These are phyloP conservation scores for Ascochyta clinopodiicola DNA, from an alignment of 2,329 filamentous ascomycete genomes.

Conservation along the genomic window DNA sequence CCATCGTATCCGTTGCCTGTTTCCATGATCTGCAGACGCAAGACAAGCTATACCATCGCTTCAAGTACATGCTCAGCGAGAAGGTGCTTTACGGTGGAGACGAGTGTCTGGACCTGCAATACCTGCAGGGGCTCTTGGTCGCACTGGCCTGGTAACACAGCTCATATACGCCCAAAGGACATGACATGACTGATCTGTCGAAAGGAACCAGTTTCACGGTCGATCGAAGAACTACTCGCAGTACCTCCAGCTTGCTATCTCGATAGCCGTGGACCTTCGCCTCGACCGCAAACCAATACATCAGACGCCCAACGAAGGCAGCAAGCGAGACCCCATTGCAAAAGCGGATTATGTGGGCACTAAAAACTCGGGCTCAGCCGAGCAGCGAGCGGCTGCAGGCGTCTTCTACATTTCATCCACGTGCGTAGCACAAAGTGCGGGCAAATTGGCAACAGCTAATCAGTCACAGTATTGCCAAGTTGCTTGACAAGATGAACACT, in stretches of 20 bases:
- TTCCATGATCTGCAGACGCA: conserved; percentile 46
- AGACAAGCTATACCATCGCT: conserved; percentile 39
- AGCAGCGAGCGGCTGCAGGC: conserved; percentile 53
- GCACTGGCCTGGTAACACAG: conserved; percentile 36
- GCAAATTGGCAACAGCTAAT: conserved; percentile 14
- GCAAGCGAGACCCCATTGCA: conserved; percentile 34
- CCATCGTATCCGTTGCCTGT: conserved; percentile 36
- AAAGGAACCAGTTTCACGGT: conserved; percentile 43
- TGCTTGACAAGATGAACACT: conserved; percentile 49
- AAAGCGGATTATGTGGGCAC: conserved; percentile 8
- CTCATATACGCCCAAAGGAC: not conserved
- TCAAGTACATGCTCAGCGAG: conserved; percentile 40
- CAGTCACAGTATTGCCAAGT: conserved; percentile 40
- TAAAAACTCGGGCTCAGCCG: conserved; percentile 46
- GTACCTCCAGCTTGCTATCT: conserved; percentile 40
- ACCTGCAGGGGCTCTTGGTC: conserved; percentile 39
- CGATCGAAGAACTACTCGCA: conserved; percentile 40
- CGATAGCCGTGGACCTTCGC: conserved; percentile 41
- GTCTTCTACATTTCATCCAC: conserved; percentile 54
- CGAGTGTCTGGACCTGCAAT: conserved; percentile 34
- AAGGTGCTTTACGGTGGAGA: conserved; percentile 40
- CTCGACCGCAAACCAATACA: conserved; percentile 35
- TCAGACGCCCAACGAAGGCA: conserved; percentile 23
- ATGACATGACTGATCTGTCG: not conserved
- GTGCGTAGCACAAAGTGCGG: conserved; percentile 32